These are phyloP conservation scores for Coniochaeta sp. DNA, from an alignment of 2,329 filamentous ascomycete species.

Conservation along the genomic window DNA sequence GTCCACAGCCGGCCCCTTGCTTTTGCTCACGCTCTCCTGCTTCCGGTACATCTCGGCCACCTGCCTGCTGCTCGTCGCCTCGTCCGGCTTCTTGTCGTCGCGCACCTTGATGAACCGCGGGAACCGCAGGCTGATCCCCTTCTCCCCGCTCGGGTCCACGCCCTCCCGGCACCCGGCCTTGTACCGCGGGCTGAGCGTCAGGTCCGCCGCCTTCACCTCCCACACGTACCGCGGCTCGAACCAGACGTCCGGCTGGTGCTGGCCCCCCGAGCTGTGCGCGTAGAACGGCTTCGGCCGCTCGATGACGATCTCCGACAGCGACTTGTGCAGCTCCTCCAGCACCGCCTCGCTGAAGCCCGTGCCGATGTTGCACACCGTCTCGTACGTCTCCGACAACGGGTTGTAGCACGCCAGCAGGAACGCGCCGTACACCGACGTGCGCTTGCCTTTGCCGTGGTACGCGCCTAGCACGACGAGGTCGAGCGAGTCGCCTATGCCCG, in stretches of 20 bases:
- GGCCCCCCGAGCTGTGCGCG: constrained; percentile 70
- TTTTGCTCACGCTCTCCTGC: constrained; percentile 86
- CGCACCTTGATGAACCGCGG: constrained; percentile 86
- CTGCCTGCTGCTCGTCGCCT: constrained; percentile 76
- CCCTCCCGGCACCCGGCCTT: constrained; percentile 83
- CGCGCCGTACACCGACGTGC: constrained; percentile 89
- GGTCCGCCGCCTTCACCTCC: constrained; percentile 95
- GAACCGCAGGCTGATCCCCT: constrained; percentile 83
- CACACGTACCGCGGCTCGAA: constrained; percentile 92
- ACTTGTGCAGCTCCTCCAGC: constrained; percentile 76
- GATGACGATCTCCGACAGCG: constrained; percentile 72
- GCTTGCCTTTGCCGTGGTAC: constrained; percentile 91
- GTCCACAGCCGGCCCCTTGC: constrained; percentile 78
- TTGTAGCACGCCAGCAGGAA: constrained; percentile 97
- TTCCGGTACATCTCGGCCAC: constrained; percentile 96
- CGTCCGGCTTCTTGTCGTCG: constrained; percentile 92
- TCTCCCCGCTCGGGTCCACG: constrained; percentile 61
- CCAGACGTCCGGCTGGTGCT: constrained; percentile 98
- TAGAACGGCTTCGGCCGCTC: constrained; percentile 94
- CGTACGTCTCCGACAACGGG: constrained; percentile 69
- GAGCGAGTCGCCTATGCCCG: constrained; percentile 88
- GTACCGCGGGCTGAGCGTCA: constrained; percentile 88
- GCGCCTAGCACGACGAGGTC: constrained; percentile 94
- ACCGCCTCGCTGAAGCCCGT: constrained; percentile 94
- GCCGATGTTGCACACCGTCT: constrained; percentile 97